Evolutionary conservation across 805 yeast genomes (phyloP), one percentile per base, ranked within the genome.

Genomic region (Lipomyces lipofer): DNA sequence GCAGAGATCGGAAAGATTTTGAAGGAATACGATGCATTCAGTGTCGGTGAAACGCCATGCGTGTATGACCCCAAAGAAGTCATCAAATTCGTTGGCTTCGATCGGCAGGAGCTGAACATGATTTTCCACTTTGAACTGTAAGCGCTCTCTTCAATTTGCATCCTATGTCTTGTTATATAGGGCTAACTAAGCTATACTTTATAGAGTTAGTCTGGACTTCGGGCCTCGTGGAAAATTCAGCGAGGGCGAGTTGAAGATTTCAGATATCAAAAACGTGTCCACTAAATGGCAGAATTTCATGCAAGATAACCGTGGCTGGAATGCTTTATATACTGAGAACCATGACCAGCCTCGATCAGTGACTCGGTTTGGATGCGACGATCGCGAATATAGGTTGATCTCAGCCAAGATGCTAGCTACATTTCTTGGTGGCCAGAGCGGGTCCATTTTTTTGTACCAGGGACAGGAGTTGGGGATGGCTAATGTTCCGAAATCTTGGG

Each of bases 291-390:
- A 62, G 39, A 45, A 44, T 12, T 76, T 76, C 60, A 70, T 75
- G 55, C 75, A 77, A 45, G 77, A 71, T 15, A 74, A 80, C 15
- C 84, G 80, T 59, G 81, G 81, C 15, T 81, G 85, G 85, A 67
- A 79, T 25, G 77, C 85, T 13, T 73, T 75, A n/a, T 80, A 75
- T 67, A 65, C 76, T 55, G 85, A 81, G 66, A 81, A 81, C 65
- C 85, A 81, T 64, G 85, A 81, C 67, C 83, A 78, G 63, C 78
- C 84, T 13, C 73, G 84, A 64, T 70, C 77, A 27, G 73, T 79
- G 35, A 67, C 81, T 12, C 72, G 84, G 63, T 80, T 78, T 64
- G 82, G 80, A 45, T 71, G 72, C 66, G 75, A 72, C 49, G 68
- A 73, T 4, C 68, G 67, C 32, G 62, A 67, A 47, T 54, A 64